Evolutionary conservation across 352 stramenopile genomes (phyloP), one percentile per base, ranked within the genome.

Genomic region (Pythium rhizo-oryzae): DNA sequence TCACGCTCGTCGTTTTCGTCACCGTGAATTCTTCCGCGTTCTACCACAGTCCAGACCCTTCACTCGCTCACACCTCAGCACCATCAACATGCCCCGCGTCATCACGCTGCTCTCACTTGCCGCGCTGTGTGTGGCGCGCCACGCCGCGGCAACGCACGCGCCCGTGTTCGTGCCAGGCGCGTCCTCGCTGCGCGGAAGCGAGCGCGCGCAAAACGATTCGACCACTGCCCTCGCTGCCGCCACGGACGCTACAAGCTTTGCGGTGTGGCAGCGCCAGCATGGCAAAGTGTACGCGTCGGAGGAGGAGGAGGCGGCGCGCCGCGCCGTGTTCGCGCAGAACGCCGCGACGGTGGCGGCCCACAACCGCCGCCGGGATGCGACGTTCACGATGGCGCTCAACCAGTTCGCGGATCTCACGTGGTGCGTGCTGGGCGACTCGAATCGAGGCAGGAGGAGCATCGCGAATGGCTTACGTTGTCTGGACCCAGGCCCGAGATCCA

Each of bases 301-400:
- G 21, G 58, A 78, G 13, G 79, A 92, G 44, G 65, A 84, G 30
- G 69, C 84, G 58, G 59, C 81, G 39, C 82, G 86, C 12, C 69
- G 65, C 21, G 76, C 69, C 8, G 79, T 90, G 39, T 94, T 94
- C 47, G 70, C 81, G 58, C 56, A 69, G 12, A 93, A 93, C 56
- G 80, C 80, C 8, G 75, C 67, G 21, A 64, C 77, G 25, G 78
- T 94, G 25, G 83, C 77, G 2, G 37, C 51, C 23, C 86, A 94
- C 70, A 94, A 94, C 67, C 62, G 44, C 30, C 67, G 73, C 15
- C 23, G 52, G 7, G 59, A 74, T 59, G 75, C 50, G 23, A 74
- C 70, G 47, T 94, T 89, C 69, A 83, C 76, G 0, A 81, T 94
- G 79, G 84, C 90, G 67, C 71, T 92, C 13, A 94, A 94, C 65